A percentile compares a stretch with the other conserved stretches of the same genome.
Evolutionary conservation across 1,284 basidiomycete genomes (phyloP).

Genomic region (Trichosporon coremiiforme): DNA sequence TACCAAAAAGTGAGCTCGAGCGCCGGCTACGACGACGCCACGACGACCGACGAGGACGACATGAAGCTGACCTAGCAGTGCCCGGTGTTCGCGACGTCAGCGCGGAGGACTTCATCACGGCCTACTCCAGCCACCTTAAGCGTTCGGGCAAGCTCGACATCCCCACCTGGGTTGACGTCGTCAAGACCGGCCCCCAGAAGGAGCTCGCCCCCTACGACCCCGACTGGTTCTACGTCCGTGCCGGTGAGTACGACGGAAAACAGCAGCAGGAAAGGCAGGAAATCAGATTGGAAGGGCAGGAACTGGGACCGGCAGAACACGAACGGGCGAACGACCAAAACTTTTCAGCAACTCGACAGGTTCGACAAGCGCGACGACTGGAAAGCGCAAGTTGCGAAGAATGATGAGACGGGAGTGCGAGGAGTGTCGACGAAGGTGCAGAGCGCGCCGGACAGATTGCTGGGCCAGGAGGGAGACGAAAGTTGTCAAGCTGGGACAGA

Average conservation of each 20-base stretch:
- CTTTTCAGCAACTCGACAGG: neutral
- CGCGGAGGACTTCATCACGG: conserved; percentile 73
- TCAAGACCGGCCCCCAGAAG: conserved; percentile 98
- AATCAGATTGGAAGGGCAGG: neutral
- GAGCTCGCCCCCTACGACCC: conserved; percentile 99
- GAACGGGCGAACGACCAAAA: neutral
- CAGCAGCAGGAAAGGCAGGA: conserved; percentile 16
- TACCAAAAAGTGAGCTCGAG: conserved; percentile 18
- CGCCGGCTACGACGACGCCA: neutral
- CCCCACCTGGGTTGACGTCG: conserved; percentile 97
- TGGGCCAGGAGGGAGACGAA: neutral
- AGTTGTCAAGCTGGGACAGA: neutral
- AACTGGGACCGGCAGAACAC: neutral
- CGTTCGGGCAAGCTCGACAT: conserved; percentile 84
- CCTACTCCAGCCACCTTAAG: conserved; percentile 74
- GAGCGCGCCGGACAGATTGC: neutral
- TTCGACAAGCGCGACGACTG: neutral
- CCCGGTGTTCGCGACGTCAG: conserved; percentile 32
- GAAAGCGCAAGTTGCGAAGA: neutral
- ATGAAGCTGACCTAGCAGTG: conserved; percentile 17
- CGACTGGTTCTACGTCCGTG: conserved; percentile 99
- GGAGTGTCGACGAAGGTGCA: too few species aligned
- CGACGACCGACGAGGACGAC: conserved; percentile 17
- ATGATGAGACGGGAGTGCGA: neutral
- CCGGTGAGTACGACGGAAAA: conserved; percentile 63